Base-by-base conservation (phyloP, 345 rosid genomes). In the Acer negundo region DNA sequence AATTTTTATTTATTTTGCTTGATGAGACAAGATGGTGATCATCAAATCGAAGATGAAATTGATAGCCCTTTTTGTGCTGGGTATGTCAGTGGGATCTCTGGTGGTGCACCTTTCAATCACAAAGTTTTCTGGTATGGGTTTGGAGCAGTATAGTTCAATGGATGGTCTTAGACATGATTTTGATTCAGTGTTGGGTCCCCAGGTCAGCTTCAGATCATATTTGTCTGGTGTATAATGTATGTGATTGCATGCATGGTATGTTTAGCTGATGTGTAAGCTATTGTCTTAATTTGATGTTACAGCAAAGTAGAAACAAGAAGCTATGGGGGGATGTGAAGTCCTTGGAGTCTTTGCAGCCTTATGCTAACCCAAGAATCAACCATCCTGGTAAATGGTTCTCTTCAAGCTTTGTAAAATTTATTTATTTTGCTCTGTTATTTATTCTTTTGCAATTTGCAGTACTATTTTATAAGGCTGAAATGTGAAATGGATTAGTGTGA, bases 1-100 rank as follows among this genome's bases (percentile, higher is more conserved):
- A 75, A 23, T 46, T 6, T 80, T 55, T 63, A 46, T 20, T 2
- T 24, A 35, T 5, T 26, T 46, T 70, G 74, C 49, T 70, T 83
- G 82, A 77, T 80, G 78, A 82, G 78, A 38, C 69, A 85, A 68
- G 85, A 90, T 97, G 99, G 82, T 85, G 81, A 87, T 90, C 82
- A 87, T 90, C 82, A 91, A 88, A 85, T 90, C 99, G 38, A 94
- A 89, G 85, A 91, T 97, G 66, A 97, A 97, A 82, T 90, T 95
- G 97, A 85, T 93, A 75, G 97, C 94, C 69, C 84, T 97, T 1
- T 75, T 92, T 24, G 97, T 93, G 40, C 77, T 94, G 72, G 78
- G 88, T 59, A 80, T 97, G 76, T 97, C 99, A 22, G 82, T 86
- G 69, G 95, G 86, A 82, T 97, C 98, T 77, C 80, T 97, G 35